Base-by-base conservation (phyloP, 2,329 filamentous ascomycete genomes). In the Xylaria sp. region DNA sequence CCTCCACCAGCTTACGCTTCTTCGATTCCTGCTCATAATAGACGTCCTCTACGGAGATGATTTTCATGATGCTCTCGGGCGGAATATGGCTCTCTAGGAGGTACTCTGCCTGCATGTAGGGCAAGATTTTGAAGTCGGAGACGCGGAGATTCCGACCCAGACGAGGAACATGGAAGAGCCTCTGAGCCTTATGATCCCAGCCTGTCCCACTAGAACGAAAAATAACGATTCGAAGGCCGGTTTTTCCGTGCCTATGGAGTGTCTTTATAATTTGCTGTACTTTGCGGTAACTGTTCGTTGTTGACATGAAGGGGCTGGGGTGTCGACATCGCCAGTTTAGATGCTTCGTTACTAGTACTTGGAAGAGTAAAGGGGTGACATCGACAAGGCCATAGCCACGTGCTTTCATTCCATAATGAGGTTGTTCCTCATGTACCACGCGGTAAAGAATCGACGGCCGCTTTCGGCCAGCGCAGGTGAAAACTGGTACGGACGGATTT, bases 111-210 rank as follows among this genome's bases (percentile, higher is more conserved):
- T 20, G 10, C n/a, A 33, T 49, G 11, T 17, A 50, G 22, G 17
- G 4, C 9, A 9, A 7, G 7, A 0, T 39, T 11, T 10, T 9
- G 4, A 17, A 17, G 0, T 17, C 6, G 0, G 0, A 1, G 11
- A 9, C 1, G 29, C 15, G 0, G 17, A 69, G 39, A 20, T 25
- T 4, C 0, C 20, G 3, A 5, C 27, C 20, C 11, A 71, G 13
- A 0, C 7, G 17, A 15, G 22, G 45, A 10, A 57, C 63, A 7
- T 65, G 7, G 50, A 68, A 72, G 0, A 72, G 27, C 15, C 61
- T 55, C 22, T 68, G 62, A 4, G 20, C n/a, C 4, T 44, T 15
- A 15, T 69, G 65, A 9, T 71, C 50, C 70, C 67, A 71, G 5
- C 45, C 65, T 5, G 11, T 42, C 2, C 70, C 61, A 11, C 27